Percentiles rank a stretch among this genome's conserved stretches.
phyloP scores from a whole-genome alignment of 371 early-diverging fungal genomes.

The Mucor plumbeus region DNA sequence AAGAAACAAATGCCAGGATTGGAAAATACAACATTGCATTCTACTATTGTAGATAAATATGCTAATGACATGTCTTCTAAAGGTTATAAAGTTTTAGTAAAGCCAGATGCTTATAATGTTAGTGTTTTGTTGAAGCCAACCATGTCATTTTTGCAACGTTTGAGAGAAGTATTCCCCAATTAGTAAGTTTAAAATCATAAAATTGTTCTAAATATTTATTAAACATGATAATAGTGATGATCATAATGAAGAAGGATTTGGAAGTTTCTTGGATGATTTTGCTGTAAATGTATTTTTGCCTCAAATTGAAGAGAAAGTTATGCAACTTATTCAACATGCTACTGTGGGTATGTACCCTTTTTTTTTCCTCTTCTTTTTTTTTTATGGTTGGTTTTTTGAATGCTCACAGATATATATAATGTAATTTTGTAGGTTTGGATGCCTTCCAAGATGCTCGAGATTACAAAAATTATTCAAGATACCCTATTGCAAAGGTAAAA shows the following conservation, averaged over 20 bases:
- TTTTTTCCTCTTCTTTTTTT: too few species aligned
- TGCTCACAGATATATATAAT: not conserved
- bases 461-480: slow-evolving; percentile 52
- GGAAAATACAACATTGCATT: slow-evolving; percentile 28
- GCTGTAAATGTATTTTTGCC: slow-evolving; percentile 77
- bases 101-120: slow-evolving; percentile 75
- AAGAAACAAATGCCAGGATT: slow-evolving; percentile 45
- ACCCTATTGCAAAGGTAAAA: slow-evolving; percentile 58
- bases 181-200: slow-evolving; percentile 44
- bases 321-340: slow-evolving; percentile 68
- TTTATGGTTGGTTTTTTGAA: not conserved
- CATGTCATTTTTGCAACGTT: slow-evolving; percentile 61
- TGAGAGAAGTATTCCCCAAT: slow-evolving; percentile 59
- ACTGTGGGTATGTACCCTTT: slow-evolving; percentile 59
- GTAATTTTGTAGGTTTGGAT: slow-evolving; percentile 41
- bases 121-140: slow-evolving; percentile 74
- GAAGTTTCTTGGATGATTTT: slow-evolving; percentile 82
- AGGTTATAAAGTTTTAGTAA: slow-evolving; percentile 71
- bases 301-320: slow-evolving; percentile 73
- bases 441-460: slow-evolving; percentile 62
- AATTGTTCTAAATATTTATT: not conserved
- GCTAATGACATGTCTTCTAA: slow-evolving; percentile 65
- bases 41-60: slow-evolving; percentile 69
- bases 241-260: slow-evolving; percentile 62
- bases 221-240: slow-evolving; percentile 36